A percentile compares a stretch with the other conserved stretches of the same genome.
These are phyloP conservation scores for Dipsacomyces acuminosporus DNA, from an alignment of 371 early-diverging fungal species.

Conservation along the genomic window DNA sequence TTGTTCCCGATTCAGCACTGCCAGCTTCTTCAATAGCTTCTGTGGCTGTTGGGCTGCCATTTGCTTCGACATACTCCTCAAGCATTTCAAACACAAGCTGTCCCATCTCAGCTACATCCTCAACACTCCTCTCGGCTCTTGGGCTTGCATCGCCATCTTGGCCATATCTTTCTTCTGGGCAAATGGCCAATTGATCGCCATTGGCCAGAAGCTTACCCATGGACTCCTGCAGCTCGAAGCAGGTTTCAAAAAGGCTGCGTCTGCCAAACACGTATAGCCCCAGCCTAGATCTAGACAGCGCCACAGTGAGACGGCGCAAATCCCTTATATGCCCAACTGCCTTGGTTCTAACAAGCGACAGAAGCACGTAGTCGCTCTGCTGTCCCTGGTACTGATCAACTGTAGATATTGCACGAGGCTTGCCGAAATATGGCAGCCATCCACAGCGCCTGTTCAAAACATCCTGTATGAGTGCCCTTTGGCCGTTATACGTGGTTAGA, in stretches of 20 bases:
- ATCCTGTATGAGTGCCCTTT: constrained; percentile 84
- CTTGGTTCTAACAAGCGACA: constrained; percentile 91
- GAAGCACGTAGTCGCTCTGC: constrained; percentile 87
- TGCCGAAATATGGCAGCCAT: constrained; percentile 74
- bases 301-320: constrained; percentile 80
- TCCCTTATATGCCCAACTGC: constrained; percentile 89
- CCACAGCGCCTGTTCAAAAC: constrained; percentile 78
- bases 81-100: constrained; percentile 21
- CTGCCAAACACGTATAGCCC: constrained; percentile 91
- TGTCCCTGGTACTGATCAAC: constrained; percentile 96
- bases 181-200: constrained; percentile 21
- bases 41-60: background rate
- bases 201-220: constrained; percentile 16
- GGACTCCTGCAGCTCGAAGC: constrained; percentile 58
- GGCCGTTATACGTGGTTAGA: constrained; percentile 94
- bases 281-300: constrained; percentile 86
- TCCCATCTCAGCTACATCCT: constrained; percentile 26
- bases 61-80: background rate
- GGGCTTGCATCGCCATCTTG: no score
- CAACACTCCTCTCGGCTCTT: constrained; percentile 1
- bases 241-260: constrained; percentile 63
- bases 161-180: constrained; percentile 7
- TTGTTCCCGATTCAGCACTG: background rate
- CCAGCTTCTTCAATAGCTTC: background rate
- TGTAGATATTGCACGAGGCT: constrained; percentile 70